Evolutionary conservation across 2,329 filamentous ascomycete species (phyloP), one percentile per base, ranked within the genome.

Genomic region (Neonectria punicea): DNA sequence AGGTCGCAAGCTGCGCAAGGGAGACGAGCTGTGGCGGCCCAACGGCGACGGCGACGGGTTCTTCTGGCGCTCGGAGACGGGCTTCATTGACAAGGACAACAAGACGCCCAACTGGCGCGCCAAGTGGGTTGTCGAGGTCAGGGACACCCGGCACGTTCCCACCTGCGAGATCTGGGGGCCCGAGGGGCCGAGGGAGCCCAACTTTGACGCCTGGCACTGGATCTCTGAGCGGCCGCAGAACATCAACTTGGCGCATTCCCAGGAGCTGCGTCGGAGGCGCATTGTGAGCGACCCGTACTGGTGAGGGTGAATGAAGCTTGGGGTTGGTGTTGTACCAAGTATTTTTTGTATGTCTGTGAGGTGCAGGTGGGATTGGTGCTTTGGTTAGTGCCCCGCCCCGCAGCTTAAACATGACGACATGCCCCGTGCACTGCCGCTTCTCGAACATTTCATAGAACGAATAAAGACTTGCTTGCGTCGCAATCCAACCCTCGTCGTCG

Each of bases 331-430:
- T 39, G 36, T 39, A n/a, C 14, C 3, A 39, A 39, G 14, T n/a
- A 39, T 36, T 5, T 36, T 39, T 39, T 36, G 36, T n/a, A n/a
- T 39, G 36, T 39, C 14, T 5, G 13, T 34, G 32, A 34, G 32
- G 10, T 30, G 9, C 10, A 34, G 32, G 10, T 30, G 32, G 32
- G 11, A 34, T 34, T 34, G 32, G 10, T 13, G 32, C 32, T 34
- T 10, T 30, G 30, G 46, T 49, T 49, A 49, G 49, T 51, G n/a
- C n/a, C 18, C 13, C 7, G n/a, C 58, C 53, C 58, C 58, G 41
- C 58, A 47, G 22, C 55, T 41, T 47, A 20, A 43, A 46, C 41
- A 61, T 61, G 58, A 49, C 51, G 58, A 61, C 58, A 61, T 61
- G 30, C 41, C 41, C 32, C 32, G 30, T 32, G 58, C 58, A 61